A percentile compares a stretch with the other conserved stretches of the same genome.
phyloP scores from a whole-genome alignment of 2,329 filamentous ascomycete species.

The Blastomyces gilchristii region DNA sequence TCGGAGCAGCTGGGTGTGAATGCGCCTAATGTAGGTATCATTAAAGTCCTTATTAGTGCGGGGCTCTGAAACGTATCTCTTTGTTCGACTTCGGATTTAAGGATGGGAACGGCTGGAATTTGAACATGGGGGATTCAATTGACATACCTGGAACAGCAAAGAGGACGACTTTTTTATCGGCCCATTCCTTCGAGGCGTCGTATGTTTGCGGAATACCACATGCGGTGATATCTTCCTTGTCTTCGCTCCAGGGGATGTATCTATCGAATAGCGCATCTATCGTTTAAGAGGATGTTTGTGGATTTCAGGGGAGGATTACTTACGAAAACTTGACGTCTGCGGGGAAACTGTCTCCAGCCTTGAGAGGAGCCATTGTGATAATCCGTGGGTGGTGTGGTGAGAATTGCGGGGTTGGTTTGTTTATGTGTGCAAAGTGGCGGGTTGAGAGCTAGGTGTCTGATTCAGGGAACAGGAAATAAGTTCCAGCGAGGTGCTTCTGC shows the following conservation, averaged over 20 bases:
- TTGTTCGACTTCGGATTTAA: neutral
- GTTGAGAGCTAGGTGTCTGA: neutral
- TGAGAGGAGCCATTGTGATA: constrained; percentile 53
- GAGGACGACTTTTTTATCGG: constrained; percentile 60
- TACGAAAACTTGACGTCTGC: constrained; percentile 66
- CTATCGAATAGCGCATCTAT: constrained; percentile 27
- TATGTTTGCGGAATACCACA: constrained; percentile 72
- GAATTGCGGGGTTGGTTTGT: no score
- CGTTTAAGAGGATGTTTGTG: neutral
- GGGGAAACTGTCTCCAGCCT: constrained; percentile 76
- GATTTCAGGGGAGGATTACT: constrained; percentile 22
- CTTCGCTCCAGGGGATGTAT: constrained; percentile 67
- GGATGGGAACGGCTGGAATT: neutral
- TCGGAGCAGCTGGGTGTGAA: constrained; percentile 83
- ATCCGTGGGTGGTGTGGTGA: no score
- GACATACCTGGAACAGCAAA: constrained; percentile 53
- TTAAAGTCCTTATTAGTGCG: neutral
- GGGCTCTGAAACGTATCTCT: neutral
- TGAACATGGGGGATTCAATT: neutral
- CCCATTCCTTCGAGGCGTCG: constrained; percentile 67
- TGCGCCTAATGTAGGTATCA: constrained; percentile 43
- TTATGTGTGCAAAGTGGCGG: no score
- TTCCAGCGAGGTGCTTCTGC: no score
- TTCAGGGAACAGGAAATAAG: neutral
- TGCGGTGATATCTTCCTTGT: constrained; percentile 56